A percentile compares a stretch with the other conserved stretches of the same genome.
Conservation (phyloP, 1,284 basidiomycete genomes). For the Sanguinoderma infundibulare region DNA sequence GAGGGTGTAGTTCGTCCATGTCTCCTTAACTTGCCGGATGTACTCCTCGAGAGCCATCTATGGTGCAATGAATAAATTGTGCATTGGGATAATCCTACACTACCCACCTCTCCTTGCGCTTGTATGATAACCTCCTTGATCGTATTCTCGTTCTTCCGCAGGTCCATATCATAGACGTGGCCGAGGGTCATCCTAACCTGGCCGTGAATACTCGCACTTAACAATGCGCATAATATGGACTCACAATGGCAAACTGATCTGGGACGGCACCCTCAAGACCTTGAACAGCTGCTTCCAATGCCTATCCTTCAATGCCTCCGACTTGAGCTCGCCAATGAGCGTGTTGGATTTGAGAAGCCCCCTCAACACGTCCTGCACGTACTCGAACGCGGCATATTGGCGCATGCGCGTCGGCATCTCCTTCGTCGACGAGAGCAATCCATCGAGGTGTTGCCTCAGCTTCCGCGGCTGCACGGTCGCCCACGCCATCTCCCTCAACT, state of each 20-base stretch:
- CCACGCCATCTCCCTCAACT: conserved; percentile 91
- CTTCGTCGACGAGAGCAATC: conserved; percentile 87
- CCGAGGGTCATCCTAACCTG: conserved; percentile 87
- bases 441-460: conserved; percentile 92
- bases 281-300: conserved; percentile 99
- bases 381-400: conserved; percentile 98
- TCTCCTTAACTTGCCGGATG: conserved; percentile 94
- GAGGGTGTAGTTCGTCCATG: conserved; percentile 94
- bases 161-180: conserved; percentile 95
- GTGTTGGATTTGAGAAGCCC: conserved; percentile 89
- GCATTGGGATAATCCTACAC: not conserved
- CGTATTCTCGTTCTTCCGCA: conserved; percentile 88
- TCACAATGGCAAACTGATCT: conserved; percentile 71
- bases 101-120: conserved; percentile 92
- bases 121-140: conserved; percentile 97
- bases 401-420: conserved; percentile 99
- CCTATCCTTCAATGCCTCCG: conserved; percentile 95
- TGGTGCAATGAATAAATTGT: not conserved
- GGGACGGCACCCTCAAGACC: conserved; percentile 71
- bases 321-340: conserved; percentile 92
- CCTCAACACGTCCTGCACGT: conserved; percentile 91
- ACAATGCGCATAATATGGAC: conserved; percentile 31
- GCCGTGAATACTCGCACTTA: not conserved
- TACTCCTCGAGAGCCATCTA: conserved; percentile 95
- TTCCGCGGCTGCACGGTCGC: conserved; percentile 93